A percentile compares a stretch with the other conserved stretches of the same genome.
These are phyloP conservation scores for Hypoxylon sp. DNA, from an alignment of 2,329 filamentous ascomycete genomes.

Conservation along the genomic window DNA sequence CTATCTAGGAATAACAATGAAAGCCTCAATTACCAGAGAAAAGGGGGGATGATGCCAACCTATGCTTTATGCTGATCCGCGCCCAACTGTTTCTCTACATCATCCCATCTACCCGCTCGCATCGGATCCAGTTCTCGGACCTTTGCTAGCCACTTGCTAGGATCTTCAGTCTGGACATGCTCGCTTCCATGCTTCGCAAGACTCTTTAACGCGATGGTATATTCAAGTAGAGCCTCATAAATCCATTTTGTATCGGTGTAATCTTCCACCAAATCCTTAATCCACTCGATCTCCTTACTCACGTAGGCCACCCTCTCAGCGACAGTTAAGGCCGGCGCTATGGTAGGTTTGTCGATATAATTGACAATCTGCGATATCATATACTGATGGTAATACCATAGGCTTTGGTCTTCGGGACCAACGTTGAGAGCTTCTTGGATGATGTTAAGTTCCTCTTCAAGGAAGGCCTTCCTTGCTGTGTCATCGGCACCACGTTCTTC, in stretches of 20 bases:
- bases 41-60: conserved; percentile 41
- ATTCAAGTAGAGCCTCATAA: conserved; percentile 87
- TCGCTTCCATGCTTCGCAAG: conserved; percentile 63
- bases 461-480: conserved; percentile 74
- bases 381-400: conserved; percentile 98
- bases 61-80: conserved; percentile 29
- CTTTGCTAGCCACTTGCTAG: conserved; percentile 73
- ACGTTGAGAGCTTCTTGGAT: conserved; percentile 86
- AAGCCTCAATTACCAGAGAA: conserved; percentile 1
- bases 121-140: conserved; percentile 81
- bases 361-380: conserved; percentile 79
- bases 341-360: conserved; percentile 65
- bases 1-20: conserved; percentile 23
- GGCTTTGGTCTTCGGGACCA: conserved; percentile 92
- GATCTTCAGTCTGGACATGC: conserved; percentile 60
- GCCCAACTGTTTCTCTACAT: conserved; percentile 68
- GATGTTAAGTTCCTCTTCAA: conserved; percentile 83
- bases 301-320: conserved; percentile 77
- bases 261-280: conserved; percentile 75
- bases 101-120: conserved; percentile 81
- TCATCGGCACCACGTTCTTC: conserved; percentile 77
- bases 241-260: conserved; percentile 79
- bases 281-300: conserved; percentile 78
- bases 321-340: conserved; percentile 74
- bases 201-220: conserved; percentile 72